Percentiles rank a stretch among this genome's conserved stretches.
These are phyloP conservation scores for Penicillium occitanis DNA, from an alignment of 2,329 filamentous ascomycete genomes.

Conservation along the genomic window DNA sequence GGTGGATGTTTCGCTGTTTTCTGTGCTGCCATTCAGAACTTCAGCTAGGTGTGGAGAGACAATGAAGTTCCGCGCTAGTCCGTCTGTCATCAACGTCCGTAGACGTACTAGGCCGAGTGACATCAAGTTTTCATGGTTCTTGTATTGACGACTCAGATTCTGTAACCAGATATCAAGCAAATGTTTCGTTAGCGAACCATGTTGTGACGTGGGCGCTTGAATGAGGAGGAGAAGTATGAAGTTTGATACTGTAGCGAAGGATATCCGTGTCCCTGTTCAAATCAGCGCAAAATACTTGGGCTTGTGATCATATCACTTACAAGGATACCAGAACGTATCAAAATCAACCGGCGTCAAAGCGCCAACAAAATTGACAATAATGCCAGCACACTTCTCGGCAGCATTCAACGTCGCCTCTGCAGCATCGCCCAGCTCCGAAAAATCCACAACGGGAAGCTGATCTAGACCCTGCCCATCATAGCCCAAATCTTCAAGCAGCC, in stretches of 20 bases:
- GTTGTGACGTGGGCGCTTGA: slow-evolving; percentile 13
- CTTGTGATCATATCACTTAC: neutral
- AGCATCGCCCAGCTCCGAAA: slow-evolving; percentile 17
- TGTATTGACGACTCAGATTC: slow-evolving; percentile 14
- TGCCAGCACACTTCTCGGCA: slow-evolving; percentile 18
- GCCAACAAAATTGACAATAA: slow-evolving; percentile 19
- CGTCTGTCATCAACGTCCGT: slow-evolving; percentile 7
- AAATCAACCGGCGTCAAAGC: slow-evolving; percentile 13
- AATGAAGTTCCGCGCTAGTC: slow-evolving; percentile 13
- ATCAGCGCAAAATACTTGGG: neutral
- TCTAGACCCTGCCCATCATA: slow-evolving; percentile 14
- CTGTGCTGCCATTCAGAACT: neutral
- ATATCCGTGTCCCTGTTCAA: slow-evolving; percentile 15
- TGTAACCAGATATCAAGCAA: slow-evolving; percentile 14
- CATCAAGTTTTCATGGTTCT: slow-evolving; percentile 5
- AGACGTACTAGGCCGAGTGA: slow-evolving; percentile 14
- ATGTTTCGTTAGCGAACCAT: slow-evolving; percentile 16
- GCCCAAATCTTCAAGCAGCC: slow-evolving; percentile 18
- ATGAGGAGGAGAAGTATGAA: slow-evolving; percentile 15
- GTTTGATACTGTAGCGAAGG: slow-evolving; percentile 17
- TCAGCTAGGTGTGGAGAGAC: slow-evolving; percentile 11
- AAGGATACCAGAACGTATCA: slow-evolving; percentile 18
- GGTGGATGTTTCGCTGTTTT: neutral
- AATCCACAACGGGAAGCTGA: slow-evolving; percentile 12
- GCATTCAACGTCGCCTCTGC: slow-evolving; percentile 19